Base-by-base conservation (phyloP, 1,284 basidiomycete genomes). In the Apiotrichum gamsii region DNA sequence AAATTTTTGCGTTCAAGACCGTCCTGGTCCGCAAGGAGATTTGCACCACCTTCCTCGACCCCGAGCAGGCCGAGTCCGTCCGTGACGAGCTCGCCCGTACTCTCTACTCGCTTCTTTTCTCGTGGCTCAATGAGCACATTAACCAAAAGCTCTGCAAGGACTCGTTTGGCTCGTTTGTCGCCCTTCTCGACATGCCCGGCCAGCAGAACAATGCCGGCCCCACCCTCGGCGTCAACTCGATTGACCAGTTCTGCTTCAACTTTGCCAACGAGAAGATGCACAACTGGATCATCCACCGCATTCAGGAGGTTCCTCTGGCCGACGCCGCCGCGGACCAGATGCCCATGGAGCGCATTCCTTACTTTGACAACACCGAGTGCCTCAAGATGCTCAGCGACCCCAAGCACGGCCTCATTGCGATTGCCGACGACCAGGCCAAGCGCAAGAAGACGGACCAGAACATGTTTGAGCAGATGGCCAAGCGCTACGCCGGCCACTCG, bases 161-260 rank as follows among this genome's bases (percentile, higher is more conserved):
- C 38, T 88, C 93, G 62, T 95, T 90, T 59, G 76, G 80, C 13
- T 88, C 87, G 2, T 97, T 94, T 74, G 85, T 98, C 59, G 88
- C 90, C n/a, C 76, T 98, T 32, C 84, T 98, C 65, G 93, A 98
- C 68, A 80, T 97, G 1, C 93, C 95, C 2, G 91, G 94, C n/a
- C 81, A 84, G 14, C 87, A 93, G 68, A 90, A 91, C 72, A 80
- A 89, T 70, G 82, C 86, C 15, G 72, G 74, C 28, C 64, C 65
- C 6, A 75, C 71, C 3, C 82, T 81, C 54, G 80, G 83, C 2
- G 79, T 85, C 45, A 95, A 96, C 70, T 91, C 89, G 14, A 81
- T 99, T 31, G 93, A 97, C 61, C 90, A 96, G 59, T 91, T 98
- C 72, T 90, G 86, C 69, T 79, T 97, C 77, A 99, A 98, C 73